A percentile compares a stretch with the other conserved stretches of the same genome.
Evolutionary conservation across 2,329 filamentous ascomycete genomes (phyloP).

Genomic region (Paecilomyces sp.): DNA sequence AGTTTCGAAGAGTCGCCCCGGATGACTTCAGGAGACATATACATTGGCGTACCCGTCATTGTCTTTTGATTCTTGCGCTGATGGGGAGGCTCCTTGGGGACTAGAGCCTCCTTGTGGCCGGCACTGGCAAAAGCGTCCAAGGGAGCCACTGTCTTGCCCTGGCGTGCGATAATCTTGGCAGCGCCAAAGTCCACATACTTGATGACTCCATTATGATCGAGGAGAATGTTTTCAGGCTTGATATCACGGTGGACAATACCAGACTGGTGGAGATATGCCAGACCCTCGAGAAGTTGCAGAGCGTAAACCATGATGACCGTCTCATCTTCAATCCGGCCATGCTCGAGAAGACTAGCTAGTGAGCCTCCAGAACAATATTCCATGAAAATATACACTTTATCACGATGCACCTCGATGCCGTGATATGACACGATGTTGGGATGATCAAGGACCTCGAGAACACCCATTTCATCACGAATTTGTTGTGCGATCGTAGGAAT

Average conservation of each 20-base stretch:
- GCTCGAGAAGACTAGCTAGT: constrained; percentile 79
- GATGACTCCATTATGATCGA: constrained; percentile 96
- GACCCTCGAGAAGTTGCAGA: constrained; percentile 84
- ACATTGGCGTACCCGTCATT: constrained; percentile 98
- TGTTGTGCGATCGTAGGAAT: constrained; percentile 91
- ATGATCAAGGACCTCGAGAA: constrained; percentile 90
- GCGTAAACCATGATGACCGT: constrained; percentile 97
- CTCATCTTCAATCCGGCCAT: constrained; percentile 95
- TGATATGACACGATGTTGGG: constrained; percentile 98
- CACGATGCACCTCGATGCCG: constrained; percentile 94
- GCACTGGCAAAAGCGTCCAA: constrained; percentile 47
- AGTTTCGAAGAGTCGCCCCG: constrained; percentile 72
- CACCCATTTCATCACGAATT: constrained; percentile 95
- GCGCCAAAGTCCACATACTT: constrained; percentile 99
- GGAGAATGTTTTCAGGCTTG: constrained; percentile 94
- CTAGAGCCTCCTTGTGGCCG: constrained; percentile 32
- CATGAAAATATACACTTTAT: constrained; percentile 99
- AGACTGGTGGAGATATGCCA: constrained; percentile 87
- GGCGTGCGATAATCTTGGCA: constrained; percentile 90
- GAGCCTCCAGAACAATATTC: constrained; percentile 97
- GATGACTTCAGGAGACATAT: constrained; percentile 99
- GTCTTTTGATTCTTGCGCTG: constrained; percentile 63
- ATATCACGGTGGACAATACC: constrained; percentile 94
- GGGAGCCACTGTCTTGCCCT: constrained; percentile 76
- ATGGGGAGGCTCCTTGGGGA: constrained; percentile 22